These are phyloP conservation scores for Aspergillus brunneoviolaceus DNA, from an alignment of 2,329 filamentous ascomycete species.

Conservation along the genomic window DNA sequence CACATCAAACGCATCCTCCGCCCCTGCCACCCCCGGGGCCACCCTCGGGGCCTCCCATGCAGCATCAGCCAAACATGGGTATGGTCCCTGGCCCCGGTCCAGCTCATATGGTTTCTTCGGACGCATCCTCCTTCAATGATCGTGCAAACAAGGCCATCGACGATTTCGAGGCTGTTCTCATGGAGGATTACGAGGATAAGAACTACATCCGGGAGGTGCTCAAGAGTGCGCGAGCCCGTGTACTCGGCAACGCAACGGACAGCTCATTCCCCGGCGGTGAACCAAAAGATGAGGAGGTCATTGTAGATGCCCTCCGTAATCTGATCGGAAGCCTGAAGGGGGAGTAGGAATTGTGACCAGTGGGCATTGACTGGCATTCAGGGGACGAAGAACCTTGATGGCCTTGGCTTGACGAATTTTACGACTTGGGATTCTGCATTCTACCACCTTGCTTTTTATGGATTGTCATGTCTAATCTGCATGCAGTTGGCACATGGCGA, in stretches of 20 bases:
- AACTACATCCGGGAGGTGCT: slow-evolving; percentile 47
- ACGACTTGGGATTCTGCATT: slow-evolving; percentile 11
- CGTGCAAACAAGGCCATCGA: slow-evolving; percentile 46
- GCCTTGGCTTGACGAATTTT: slow-evolving; percentile 13
- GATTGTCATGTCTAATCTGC: not conserved
- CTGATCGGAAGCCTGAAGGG: slow-evolving; percentile 43
- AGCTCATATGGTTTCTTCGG: slow-evolving; percentile 23
- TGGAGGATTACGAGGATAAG: slow-evolving; percentile 48
- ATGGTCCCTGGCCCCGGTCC: slow-evolving; percentile 20
- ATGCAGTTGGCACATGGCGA: slow-evolving; percentile 7
- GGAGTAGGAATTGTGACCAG: slow-evolving; percentile 17
- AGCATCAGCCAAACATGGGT: slow-evolving; percentile 20
- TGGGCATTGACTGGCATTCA: not conserved
- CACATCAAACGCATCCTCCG: slow-evolving; percentile 16
- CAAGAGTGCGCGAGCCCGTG: slow-evolving; percentile 43
- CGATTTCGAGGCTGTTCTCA: slow-evolving; percentile 45
- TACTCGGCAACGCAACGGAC: slow-evolving; percentile 39
- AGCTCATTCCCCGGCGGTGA: slow-evolving; percentile 46
- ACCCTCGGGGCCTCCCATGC: slow-evolving; percentile 17
- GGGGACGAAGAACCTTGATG: not conserved
- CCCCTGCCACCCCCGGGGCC: slow-evolving; percentile 18
- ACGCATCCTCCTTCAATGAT: slow-evolving; percentile 39
- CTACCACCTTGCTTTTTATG: slow-evolving; percentile 2
- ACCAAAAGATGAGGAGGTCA: slow-evolving; percentile 45
- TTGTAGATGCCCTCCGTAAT: slow-evolving; percentile 41